Conservation (phyloP, 768 basidiomycete genomes). For the Mycena epipterygia region DNA sequence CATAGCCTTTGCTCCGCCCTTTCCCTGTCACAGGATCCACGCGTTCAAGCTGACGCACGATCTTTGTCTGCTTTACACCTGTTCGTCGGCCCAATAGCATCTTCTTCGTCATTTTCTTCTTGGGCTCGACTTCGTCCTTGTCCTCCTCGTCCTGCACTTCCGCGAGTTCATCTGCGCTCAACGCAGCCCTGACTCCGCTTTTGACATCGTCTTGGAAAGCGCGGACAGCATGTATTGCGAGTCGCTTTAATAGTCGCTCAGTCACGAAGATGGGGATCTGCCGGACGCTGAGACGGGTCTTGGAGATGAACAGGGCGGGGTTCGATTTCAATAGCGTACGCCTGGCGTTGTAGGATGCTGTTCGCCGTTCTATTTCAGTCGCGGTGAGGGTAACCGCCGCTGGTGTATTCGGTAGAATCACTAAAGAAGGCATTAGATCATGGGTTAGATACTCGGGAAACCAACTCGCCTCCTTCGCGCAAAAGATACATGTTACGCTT, state of each 20-base stretch:
- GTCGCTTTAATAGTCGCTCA: constrained; percentile 89
- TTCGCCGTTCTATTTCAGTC: constrained; percentile 88
- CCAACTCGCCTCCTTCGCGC: constrained; percentile 88
- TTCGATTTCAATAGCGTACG: constrained; percentile 88
- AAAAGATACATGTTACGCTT: constrained; percentile 97
- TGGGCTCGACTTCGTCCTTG: constrained; percentile 44
- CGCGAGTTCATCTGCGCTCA: constrained; percentile 81
- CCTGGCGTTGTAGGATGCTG: constrained; percentile 88
- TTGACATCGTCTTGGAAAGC: constrained; percentile 87
- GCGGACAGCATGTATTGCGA: constrained; percentile 85
- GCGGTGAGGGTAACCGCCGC: constrained; percentile 78
- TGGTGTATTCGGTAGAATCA: constrained; percentile 90
- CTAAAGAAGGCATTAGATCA: constrained; percentile 55
- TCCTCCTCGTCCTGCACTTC: constrained; percentile 51
- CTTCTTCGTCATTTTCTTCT: constrained; percentile 41
- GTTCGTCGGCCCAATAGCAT: constrained; percentile 45
- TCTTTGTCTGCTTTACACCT: constrained; percentile 90
- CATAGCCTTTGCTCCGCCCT: constrained; percentile 93
- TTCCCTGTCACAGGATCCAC: constrained; percentile 90
- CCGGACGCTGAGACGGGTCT: constrained; percentile 93
- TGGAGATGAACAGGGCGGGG: constrained; percentile 94
- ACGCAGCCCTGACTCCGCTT: constrained; percentile 65
- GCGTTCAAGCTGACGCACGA: constrained; percentile 91
- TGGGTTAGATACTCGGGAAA: not conserved
- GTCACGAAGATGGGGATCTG: constrained; percentile 93